phyloP scores from a whole-genome alignment of 1,284 basidiomycete genomes.

The Ustilago shanxiensis region DNA sequence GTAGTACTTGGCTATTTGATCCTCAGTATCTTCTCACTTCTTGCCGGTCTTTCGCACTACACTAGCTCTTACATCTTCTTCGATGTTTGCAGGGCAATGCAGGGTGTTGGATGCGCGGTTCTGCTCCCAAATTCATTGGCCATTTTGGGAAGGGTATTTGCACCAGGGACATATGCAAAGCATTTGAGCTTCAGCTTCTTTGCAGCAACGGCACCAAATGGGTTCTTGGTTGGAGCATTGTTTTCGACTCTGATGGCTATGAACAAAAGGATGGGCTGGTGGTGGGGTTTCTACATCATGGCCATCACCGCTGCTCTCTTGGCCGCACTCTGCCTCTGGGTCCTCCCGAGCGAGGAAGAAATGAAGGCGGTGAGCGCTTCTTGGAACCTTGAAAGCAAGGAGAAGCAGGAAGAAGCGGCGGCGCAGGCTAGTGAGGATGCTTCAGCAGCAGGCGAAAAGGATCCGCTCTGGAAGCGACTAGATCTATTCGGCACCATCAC shows the following conservation, averaged over 20 bases:
- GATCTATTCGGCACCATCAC: slow-evolving; percentile 53
- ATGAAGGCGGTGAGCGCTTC: slow-evolving; percentile 32
- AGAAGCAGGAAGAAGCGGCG: slow-evolving; percentile 5
- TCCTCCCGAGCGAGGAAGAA: slow-evolving; percentile 50
- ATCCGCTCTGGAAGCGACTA: slow-evolving; percentile 30
- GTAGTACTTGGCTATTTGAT: slow-evolving; percentile 52
- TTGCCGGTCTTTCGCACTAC: slow-evolving; percentile 53
- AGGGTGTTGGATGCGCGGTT: slow-evolving; percentile 55
- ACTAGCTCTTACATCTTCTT: slow-evolving; percentile 53
- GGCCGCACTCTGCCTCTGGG: slow-evolving; percentile 20
- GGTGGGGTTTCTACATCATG: slow-evolving; percentile 57
- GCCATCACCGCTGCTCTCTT: slow-evolving; percentile 39
- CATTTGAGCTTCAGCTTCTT: slow-evolving; percentile 53
- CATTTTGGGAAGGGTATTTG: slow-evolving; percentile 52
- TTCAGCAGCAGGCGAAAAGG: not conserved
- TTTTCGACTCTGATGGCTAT: slow-evolving; percentile 43
- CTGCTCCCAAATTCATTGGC: slow-evolving; percentile 58
- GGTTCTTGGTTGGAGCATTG: slow-evolving; percentile 55
- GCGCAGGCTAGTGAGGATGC: not conserved
- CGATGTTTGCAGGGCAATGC: slow-evolving; percentile 58
- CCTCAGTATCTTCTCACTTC: slow-evolving; percentile 39
- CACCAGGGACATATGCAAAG: slow-evolving; percentile 40
- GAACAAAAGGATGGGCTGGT: slow-evolving; percentile 38
- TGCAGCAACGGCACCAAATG: slow-evolving; percentile 57
- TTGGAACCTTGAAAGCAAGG: slow-evolving; percentile 22